Conservation (phyloP, 306 rosid genomes). For the Malus domestica region ASM211411v1 NC_041798.1:19672001-19672500, state of each 20-base stretch:
- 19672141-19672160: conserved; percentile 18
- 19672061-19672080: conserved; percentile 68
- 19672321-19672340: background rate
- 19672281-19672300: background rate
- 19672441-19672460: background rate
- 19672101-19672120: conserved; percentile 94
- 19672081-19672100: conserved; percentile 79
- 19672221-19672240: background rate
- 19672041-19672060: conserved; percentile 67
- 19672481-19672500: background rate
- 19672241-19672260: background rate
- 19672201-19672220: background rate
- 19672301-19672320: background rate
- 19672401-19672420: background rate
- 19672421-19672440: background rate
- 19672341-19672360: background rate
- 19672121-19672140: conserved; percentile 79
- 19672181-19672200: background rate
- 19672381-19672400: background rate
- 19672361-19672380: background rate
- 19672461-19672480: background rate
- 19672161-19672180: background rate
- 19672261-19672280: background rate
- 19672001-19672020: conserved; percentile 63
- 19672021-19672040: conserved; percentile 55